A percentile compares a stretch with the other conserved stretches of the same genome.
phyloP scores from a whole-genome alignment of 768 basidiomycete species.

The Rickenella mellea region DNA sequence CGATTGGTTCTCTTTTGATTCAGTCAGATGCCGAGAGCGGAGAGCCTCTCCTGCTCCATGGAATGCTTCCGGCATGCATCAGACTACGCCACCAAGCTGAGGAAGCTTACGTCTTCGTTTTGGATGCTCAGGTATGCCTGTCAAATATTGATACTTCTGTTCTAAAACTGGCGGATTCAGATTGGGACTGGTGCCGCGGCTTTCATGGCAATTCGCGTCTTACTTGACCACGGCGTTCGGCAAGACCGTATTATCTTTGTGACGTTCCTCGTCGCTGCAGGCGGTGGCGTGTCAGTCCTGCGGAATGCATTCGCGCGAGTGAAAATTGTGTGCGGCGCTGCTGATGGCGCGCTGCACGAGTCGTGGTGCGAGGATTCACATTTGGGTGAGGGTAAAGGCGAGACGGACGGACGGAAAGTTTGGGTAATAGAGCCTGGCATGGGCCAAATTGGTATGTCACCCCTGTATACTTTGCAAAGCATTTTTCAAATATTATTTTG shows the following conservation, averaged over 20 bases:
- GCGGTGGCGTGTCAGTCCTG: constrained; percentile 69
- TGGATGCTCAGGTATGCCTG: constrained; percentile 71
- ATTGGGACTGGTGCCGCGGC: constrained; percentile 90
- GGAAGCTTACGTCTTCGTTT: constrained; percentile 73
- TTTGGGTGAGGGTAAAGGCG: constrained; percentile 26
- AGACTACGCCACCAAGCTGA: constrained; percentile 55
- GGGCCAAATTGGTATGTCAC: constrained; percentile 69
- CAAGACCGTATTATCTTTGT: constrained; percentile 84
- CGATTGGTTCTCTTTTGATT: constrained; percentile 82
- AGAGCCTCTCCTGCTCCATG: constrained; percentile 81
- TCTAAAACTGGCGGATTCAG: constrained; percentile 24
- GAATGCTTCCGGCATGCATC: constrained; percentile 66
- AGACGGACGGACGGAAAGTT: constrained; percentile 50
- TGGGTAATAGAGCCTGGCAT: constrained; percentile 85
- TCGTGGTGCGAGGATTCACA: constrained; percentile 55
- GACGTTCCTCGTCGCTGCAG: constrained; percentile 79
- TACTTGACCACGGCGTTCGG: constrained; percentile 86
- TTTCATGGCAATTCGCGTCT: constrained; percentile 90
- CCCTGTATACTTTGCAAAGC: neutral
- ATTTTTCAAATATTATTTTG: neutral
- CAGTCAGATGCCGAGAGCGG: constrained; percentile 80
- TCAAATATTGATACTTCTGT: constrained; percentile 1
- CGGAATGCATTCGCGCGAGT: constrained; percentile 77
- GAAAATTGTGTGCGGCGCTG: constrained; percentile 75
- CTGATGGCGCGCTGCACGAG: constrained; percentile 72